phyloP scores from a whole-genome alignment of 1,284 basidiomycete species.

The Leccinum griseonigrum region DNA sequence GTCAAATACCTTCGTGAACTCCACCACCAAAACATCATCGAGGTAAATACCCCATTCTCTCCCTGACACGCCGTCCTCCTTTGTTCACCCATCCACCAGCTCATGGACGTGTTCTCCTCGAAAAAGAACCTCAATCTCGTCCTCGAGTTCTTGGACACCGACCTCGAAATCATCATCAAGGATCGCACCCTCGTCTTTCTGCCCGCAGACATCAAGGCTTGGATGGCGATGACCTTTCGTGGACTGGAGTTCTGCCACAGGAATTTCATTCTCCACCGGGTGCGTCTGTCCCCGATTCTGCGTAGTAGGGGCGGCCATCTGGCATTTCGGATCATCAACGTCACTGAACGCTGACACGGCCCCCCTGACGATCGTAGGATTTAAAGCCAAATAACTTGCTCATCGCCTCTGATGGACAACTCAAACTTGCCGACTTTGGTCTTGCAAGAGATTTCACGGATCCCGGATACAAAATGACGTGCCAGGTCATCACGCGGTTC shows the following conservation, averaged over 20 bases:
- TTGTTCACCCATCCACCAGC: slow-evolving; percentile 43
- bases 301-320: slow-evolving; percentile 11
- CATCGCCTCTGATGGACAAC: slow-evolving; percentile 85
- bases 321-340: slow-evolving; percentile 2
- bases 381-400: slow-evolving; percentile 99
- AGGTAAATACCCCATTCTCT: slow-evolving; percentile 43
- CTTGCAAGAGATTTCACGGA: slow-evolving; percentile 94
- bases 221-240: slow-evolving; percentile 98
- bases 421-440: slow-evolving; percentile 99
- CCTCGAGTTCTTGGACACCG: slow-evolving; percentile 96
- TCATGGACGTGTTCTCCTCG: slow-evolving; percentile 95
- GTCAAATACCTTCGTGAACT: slow-evolving; percentile 97
- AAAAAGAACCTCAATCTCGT: slow-evolving; percentile 98
- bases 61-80: neutral
- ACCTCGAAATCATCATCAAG: slow-evolving; percentile 96
- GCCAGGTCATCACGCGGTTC: slow-evolving; percentile 94
- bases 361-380: slow-evolving; percentile 61
- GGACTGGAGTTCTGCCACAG: slow-evolving; percentile 97
- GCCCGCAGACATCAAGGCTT: slow-evolving; percentile 96
- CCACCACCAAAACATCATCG: slow-evolving; percentile 93
- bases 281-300: slow-evolving; percentile 39
- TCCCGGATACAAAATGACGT: slow-evolving; percentile 94
- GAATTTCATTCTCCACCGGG: slow-evolving; percentile 91
- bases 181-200: slow-evolving; percentile 90
- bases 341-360: slow-evolving; percentile 9